Evolutionary conservation across 2,329 filamentous ascomycete genomes (phyloP), one percentile per base, ranked within the genome.

Genomic region (Seiridium cupressi): DNA sequence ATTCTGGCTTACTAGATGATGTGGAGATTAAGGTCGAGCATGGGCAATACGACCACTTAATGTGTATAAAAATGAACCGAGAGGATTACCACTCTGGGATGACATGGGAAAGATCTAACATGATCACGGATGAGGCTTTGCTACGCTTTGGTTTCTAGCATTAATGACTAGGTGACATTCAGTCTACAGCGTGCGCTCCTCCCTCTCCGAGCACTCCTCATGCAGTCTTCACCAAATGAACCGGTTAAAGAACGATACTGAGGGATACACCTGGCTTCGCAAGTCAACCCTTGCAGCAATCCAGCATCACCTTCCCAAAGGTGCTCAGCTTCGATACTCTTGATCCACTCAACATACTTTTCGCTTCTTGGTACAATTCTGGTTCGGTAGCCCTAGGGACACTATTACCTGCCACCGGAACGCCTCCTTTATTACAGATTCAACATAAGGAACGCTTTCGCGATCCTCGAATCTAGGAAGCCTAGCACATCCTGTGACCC

Each of bases 301-400:
- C n/a, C 34, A 8, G 10, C 49, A 34, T 51, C 49, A 6, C 49
- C 49, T 32, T 64, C 51, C 68, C 68, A 70, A 0, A 66, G 65
- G 36, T 62, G 63, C 10, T 46, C 54, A 13, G 55, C 55, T 34
- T 68, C 67, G 8, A 70, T 59, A 5, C 55, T 54, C 3, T 62
- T 58, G 10, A 73, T 68, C 62, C 72, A 59, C 11, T 48, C 58
- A 55, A 64, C 71, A 40, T 72, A 66, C 38, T 59, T 55, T 3
- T 62, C 10, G 32, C 65, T 71, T 44, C 71, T 63, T 0, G 71
- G 67, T 44, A 60, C 66, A 38, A 72, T 61, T 1, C 36, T 53
- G 9, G 61, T 61, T 54, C 3, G 71, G 67, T 3, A 82, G 67
- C 4, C 67, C 64, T 47, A 75, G 62, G 2, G 73, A 72, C 0